Base-by-base conservation (phyloP, 1,284 basidiomycete species). In the Salmacisia buchloeana region DNA sequence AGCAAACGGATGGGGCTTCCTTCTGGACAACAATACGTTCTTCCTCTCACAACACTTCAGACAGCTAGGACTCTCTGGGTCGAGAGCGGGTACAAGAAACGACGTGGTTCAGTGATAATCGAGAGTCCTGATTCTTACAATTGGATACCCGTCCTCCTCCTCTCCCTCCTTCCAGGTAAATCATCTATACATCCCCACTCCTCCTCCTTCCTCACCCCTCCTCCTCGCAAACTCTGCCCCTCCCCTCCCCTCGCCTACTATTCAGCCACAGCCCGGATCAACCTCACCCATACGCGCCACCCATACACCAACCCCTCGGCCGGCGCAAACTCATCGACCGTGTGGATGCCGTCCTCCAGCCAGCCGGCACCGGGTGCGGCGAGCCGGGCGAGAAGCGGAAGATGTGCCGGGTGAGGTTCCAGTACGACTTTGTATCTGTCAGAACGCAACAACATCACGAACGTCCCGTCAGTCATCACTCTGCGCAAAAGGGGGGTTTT, bases 241-340 rank as follows among this genome's bases (percentile, higher is more conserved):
- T 10, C 9, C 10, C n/a, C 10, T 9, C 36, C n/a, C 23, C 23
- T 12, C 13, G 69, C 25, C 4, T 71, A 59, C 38, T 70, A 69
- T 54, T 77, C 69, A 56, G 81, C 77, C 4, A 80, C 76, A 70
- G 84, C 84, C 31, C 75, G 74, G n/a, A 84, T 71, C 13, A 84
- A 76, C 69, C 83, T 80, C 71, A 82, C 82, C 76, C 81, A 84
- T 76, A 83, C 84, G 29, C 79, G 68, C 23, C 81, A 81, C 10
- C 81, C 80, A 54, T 79, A 80, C 41, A 83, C 77, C 65, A 84
- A 80, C 0, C 79, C 82, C 31, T 76, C 64, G 29, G 74, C 77
- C 33, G 62, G 59, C 65, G 63, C 68, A 82, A 84, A 81, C 81
- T 88, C 86, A 65, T 87, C 85, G 41, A 87, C 85, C 0, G 89